Percentiles rank a stretch among this genome's conserved stretches.
phyloP scores from a whole-genome alignment of 2,329 filamentous ascomycete species.

The Lachnellula subtilissima region DNA sequence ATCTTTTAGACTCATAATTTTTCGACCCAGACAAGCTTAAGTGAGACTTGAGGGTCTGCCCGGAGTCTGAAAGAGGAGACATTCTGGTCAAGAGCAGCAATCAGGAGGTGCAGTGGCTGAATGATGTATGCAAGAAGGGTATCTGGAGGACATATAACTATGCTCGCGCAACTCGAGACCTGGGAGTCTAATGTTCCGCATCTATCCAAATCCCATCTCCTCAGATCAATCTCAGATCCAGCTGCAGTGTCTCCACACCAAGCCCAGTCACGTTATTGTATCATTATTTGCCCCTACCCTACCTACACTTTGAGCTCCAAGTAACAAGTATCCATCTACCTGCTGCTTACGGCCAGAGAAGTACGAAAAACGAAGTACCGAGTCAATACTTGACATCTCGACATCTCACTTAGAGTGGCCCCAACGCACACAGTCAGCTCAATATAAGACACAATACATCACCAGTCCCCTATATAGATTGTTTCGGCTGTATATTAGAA shows the following conservation, averaged over 20 bases:
- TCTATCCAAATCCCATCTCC: conserved; percentile 9
- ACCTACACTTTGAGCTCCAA: background rate
- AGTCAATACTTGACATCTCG: background rate
- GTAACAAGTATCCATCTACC: background rate
- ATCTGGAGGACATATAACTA: conserved; percentile 18
- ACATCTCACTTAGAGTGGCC: background rate
- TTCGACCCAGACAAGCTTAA: conserved; percentile 7
- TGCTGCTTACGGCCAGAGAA: background rate
- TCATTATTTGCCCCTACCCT: background rate
- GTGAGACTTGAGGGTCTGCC: conserved; percentile 21
- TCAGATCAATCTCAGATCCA: conserved; percentile 12
- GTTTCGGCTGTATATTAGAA: background rate
- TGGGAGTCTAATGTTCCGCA: conserved; percentile 11
- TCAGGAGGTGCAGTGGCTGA: conserved; percentile 21
- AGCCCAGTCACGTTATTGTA: conserved; percentile 17
- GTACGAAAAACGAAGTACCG: background rate
- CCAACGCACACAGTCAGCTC: background rate
- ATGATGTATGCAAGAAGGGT: conserved; percentile 8
- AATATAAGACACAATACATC: background rate
- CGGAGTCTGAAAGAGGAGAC: conserved; percentile 12
- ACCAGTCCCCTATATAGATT: conserved; percentile 1
- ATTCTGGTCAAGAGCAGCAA: conserved; percentile 22
- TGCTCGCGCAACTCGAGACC: conserved; percentile 14
- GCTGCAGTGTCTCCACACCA: conserved; percentile 17
- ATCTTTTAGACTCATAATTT: conserved; percentile 6